Evolutionary conservation across 805 yeast genomes (phyloP), one percentile per base, ranked within the genome.

Genomic region (Starmerella etchellsii): DNA sequence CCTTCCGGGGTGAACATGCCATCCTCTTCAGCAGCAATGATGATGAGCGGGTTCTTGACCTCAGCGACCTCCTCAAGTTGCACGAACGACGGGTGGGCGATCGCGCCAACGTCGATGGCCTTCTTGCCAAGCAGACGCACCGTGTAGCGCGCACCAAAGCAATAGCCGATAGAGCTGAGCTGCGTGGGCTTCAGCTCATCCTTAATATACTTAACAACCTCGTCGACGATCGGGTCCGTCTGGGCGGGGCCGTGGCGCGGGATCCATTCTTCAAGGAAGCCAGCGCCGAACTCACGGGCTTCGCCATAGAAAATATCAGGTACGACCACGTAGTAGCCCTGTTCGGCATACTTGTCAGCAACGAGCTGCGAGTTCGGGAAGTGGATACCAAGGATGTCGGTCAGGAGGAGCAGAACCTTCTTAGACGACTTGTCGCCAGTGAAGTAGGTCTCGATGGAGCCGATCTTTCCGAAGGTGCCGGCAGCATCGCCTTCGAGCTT

Each of bases 21-120:
- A 58, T 87, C 96, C 16, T 47, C 59, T 63, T 81, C 83, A 37
- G 94, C 93, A 41, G 81, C 81, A 16, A 81, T 67, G 49, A 85
- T 76, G 47, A 76, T 49, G 22, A 87, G 33, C 18, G 94, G 94
- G 46, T 61, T 63, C 48, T 68, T 72, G 50, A 87, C 58, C 2
- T 64, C 70, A 39, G 66, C 71, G 36, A 83, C 67, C 54, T 81
- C 93, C 29, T 74, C 85, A 26, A 69, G 67, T 11, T 67, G 46
- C 14, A 81, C 76, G 46, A 78, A 69, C 2, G 93, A 78, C 5
- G 96, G 95, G 61, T 87, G 96, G 8, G 91, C 91, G 47, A 73
- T 60, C 13, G 88, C 93, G 53, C 72, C 83, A 16, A 68, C 80
- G 46, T 72, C 71, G 8, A 52, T 28, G 20, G 59, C 67, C 22